Conservation (phyloP, 2,329 filamentous ascomycete genomes). For the Diplocarpon mali region DNA sequence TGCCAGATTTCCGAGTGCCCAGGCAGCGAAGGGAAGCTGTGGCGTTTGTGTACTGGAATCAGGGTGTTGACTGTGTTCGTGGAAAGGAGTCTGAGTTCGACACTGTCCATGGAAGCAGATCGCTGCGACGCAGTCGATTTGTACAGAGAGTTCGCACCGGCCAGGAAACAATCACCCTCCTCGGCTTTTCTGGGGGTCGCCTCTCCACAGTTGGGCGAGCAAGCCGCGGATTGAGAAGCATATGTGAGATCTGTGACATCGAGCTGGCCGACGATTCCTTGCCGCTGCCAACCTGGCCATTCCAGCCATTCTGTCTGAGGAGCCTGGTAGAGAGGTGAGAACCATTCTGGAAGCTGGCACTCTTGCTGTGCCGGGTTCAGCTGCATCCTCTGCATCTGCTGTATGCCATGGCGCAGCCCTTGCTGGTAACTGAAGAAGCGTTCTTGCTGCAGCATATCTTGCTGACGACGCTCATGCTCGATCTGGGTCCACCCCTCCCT, state of each 20-base stretch:
- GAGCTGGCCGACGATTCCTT: background rate
- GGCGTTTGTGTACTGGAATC: background rate
- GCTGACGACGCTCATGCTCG: background rate
- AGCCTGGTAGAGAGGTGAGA: background rate
- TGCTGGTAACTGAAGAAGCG: background rate
- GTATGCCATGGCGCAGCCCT: background rate
- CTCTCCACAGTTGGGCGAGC: background rate
- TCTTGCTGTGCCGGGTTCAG: background rate
- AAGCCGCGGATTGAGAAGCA: background rate
- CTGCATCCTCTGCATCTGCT: constrained; percentile 1
- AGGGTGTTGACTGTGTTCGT: background rate
- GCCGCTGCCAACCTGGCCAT: no score
- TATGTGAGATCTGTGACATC: no score
- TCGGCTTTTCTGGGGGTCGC: background rate
- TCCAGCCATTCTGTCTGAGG: background rate
- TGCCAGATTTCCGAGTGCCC: background rate
- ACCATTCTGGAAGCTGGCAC: background rate
- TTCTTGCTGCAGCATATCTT: background rate
- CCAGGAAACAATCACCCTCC: background rate
- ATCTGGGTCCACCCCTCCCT: background rate
- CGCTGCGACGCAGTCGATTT: background rate
- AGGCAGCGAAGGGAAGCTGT: background rate
- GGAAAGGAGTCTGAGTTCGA: background rate
- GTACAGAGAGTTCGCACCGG: background rate
- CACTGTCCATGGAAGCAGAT: background rate